A percentile compares a stretch with the other conserved stretches of the same genome.
phyloP scores from a whole-genome alignment of 2,329 filamentous ascomycete genomes.

The Neoscytalidium dimidiatum region DNA sequence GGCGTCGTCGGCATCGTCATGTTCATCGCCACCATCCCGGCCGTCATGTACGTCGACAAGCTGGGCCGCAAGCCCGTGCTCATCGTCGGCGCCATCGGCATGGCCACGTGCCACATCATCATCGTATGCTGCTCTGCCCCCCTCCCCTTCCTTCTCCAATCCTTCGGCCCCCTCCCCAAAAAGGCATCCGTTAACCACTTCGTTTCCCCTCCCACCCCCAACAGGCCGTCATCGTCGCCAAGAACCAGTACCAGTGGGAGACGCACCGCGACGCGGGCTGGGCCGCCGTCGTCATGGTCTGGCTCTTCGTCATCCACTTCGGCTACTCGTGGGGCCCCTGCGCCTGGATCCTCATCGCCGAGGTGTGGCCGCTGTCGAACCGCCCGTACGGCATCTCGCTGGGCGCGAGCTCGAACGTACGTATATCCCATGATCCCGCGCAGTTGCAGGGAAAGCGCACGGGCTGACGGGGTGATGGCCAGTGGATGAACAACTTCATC shows the following conservation, averaged over 20 bases:
- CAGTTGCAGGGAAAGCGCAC: not conserved
- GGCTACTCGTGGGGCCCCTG: constrained; percentile 76
- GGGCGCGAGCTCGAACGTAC: constrained; percentile 52
- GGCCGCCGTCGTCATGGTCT: constrained; percentile 69
- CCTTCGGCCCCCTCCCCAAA: not conserved
- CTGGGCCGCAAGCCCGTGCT: constrained; percentile 65
- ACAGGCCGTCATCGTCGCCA: constrained; percentile 62
- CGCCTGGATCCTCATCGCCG: constrained; percentile 73
- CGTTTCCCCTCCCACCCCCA: no score
- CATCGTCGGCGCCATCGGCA: constrained; percentile 66
- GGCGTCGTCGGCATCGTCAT: constrained; percentile 72
- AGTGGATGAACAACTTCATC: constrained; percentile 50
- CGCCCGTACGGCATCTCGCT: constrained; percentile 71
- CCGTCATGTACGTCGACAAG: constrained; percentile 66
- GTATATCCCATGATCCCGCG: constrained; percentile 57
- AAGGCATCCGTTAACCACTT: not conserved
- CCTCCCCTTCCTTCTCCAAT: constrained; percentile 7
- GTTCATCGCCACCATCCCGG: constrained; percentile 67
- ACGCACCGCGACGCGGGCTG: constrained; percentile 65
- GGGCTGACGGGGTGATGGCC: not conserved
- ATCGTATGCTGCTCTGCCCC: constrained; percentile 46
- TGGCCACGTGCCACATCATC: constrained; percentile 71
- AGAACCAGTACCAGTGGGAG: constrained; percentile 60
- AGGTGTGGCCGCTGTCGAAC: constrained; percentile 72
- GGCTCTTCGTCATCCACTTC: constrained; percentile 75